phyloP scores from a whole-genome alignment of 768 basidiomycete species.

The Lactarius tabidus region DNA sequence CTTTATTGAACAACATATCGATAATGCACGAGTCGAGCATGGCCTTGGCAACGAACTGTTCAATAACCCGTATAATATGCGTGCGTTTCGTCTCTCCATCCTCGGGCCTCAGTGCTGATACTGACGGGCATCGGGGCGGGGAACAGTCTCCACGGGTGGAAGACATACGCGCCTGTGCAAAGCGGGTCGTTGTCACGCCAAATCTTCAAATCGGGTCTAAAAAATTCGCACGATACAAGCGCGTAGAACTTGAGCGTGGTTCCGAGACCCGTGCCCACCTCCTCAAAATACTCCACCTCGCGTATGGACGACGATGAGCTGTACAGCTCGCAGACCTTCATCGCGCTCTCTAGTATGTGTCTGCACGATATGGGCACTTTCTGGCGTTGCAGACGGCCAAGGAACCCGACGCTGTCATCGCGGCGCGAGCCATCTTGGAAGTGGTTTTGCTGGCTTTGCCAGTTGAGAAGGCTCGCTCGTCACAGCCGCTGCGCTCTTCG shows the following conservation, averaged over 20 bases:
- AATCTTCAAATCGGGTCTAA: constrained; percentile 77
- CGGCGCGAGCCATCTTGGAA: constrained; percentile 75
- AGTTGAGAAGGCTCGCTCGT: constrained; percentile 63
- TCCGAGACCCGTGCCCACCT: constrained; percentile 96
- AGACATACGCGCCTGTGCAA: constrained; percentile 65
- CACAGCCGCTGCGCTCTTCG: constrained; percentile 45
- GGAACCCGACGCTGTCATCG: constrained; percentile 88
- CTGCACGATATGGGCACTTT: constrained; percentile 96
- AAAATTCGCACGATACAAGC: constrained; percentile 94
- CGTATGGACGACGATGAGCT: constrained; percentile 91
- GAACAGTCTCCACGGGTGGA: constrained; percentile 82
- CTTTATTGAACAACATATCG: constrained; percentile 89
- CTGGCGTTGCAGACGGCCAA: constrained; percentile 89
- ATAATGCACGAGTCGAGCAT: constrained; percentile 97
- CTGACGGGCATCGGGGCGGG: constrained; percentile 78
- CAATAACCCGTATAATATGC: constrained; percentile 84
- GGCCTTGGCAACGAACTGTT: constrained; percentile 95
- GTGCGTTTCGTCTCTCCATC: constrained; percentile 79
- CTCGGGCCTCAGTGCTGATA: no score
- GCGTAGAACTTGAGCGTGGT: constrained; percentile 99
- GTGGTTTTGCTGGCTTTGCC: constrained; percentile 84
- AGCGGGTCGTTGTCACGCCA: constrained; percentile 84
- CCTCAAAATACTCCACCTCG: constrained; percentile 98
- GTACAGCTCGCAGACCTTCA: constrained; percentile 95
- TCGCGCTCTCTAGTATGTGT: constrained; percentile 91